Percentiles rank a stretch among this genome's conserved stretches.
Evolutionary conservation across 106 monocot genomes (phyloP).

Genomic region (Xerophyta viscosa): DNA sequence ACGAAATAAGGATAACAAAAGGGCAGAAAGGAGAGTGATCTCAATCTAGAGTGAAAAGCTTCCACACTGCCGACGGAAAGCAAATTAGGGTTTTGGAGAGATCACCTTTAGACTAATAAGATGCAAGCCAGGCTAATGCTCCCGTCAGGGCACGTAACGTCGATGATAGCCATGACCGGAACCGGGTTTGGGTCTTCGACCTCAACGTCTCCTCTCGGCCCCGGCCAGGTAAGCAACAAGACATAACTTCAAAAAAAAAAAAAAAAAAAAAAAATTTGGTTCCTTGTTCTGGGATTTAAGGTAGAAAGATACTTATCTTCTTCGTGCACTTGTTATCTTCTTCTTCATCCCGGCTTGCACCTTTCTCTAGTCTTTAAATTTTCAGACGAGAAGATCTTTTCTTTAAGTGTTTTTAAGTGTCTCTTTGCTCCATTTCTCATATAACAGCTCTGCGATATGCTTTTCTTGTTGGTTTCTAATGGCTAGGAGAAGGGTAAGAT

Average conservation of each 20-base stretch:
- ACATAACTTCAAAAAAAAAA: too few relatives aligned
- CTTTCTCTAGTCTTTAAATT: not conserved
- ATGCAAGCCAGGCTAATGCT: constrained; percentile 34
- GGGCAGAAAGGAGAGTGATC: too few relatives aligned
- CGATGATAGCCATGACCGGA: constrained; percentile 9
- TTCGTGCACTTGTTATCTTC: not conserved
- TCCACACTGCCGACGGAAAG: too few relatives aligned
- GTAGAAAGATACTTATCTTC: too few relatives aligned
- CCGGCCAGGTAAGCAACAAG: constrained; percentile 17
- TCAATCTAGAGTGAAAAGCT: too few relatives aligned
- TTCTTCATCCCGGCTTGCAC: not conserved
- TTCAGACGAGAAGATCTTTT: not conserved
- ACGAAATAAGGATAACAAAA: not conserved
- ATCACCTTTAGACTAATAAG: not conserved
- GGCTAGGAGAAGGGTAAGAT: not conserved
- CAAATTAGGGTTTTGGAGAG: constrained; percentile 12
- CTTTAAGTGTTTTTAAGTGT: not conserved
- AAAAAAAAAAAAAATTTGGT: too few relatives aligned
- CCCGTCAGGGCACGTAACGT: constrained; percentile 21
- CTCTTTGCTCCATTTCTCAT: too few relatives aligned
- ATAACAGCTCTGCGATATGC: not conserved
- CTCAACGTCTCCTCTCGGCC: not conserved
- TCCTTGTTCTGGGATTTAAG: too few relatives aligned
- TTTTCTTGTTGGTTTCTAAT: not conserved
- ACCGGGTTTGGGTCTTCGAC: constrained; percentile 12